Percentiles rank a stretch among this genome's conserved stretches.
Evolutionary conservation across 176 grass and related monocot genomes (phyloP).

Genomic region (Thinopyrum elongatum): DNA sequence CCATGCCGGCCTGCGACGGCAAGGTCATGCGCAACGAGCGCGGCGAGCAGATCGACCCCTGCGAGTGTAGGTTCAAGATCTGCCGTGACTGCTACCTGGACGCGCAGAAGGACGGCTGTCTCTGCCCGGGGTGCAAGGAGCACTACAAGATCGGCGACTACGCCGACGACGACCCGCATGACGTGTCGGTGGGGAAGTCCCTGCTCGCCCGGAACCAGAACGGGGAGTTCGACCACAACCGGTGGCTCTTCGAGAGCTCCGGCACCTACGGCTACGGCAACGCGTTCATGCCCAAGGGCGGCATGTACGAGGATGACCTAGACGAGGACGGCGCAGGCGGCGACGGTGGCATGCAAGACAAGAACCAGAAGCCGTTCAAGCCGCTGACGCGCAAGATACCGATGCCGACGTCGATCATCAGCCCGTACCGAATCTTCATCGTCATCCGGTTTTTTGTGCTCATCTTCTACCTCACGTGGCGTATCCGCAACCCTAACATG

Average conservation of each 20-base stretch:
- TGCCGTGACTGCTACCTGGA: slow-evolving; percentile 94
- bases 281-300: slow-evolving; percentile 65
- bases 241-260: slow-evolving; percentile 93
- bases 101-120: slow-evolving; percentile 64
- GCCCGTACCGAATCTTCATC: slow-evolving; percentile 90
- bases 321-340: slow-evolving; percentile 30
- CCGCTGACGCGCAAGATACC: slow-evolving; percentile 81
- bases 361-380: slow-evolving; percentile 82
- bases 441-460: slow-evolving; percentile 70
- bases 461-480: slow-evolving; percentile 83
- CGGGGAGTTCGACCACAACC: slow-evolving; percentile 91
- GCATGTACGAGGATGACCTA: slow-evolving; percentile 58
- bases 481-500: slow-evolving; percentile 79
- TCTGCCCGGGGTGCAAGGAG: slow-evolving; percentile 95
- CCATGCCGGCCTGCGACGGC: slow-evolving; percentile 90
- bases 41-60: slow-evolving; percentile 72
- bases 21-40: slow-evolving; percentile 83
- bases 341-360: slow-evolving; percentile 23
- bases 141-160: slow-evolving; percentile 86
- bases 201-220: slow-evolving; percentile 66
- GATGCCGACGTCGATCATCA: slow-evolving; percentile 86
- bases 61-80: slow-evolving; percentile 92
- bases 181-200: slow-evolving; percentile 48
- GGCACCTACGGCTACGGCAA: slow-evolving; percentile 96
- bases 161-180: slow-evolving; percentile 64